Conservation (phyloP, 768 basidiomycete species). For the Termitomyces sp. region DNA sequence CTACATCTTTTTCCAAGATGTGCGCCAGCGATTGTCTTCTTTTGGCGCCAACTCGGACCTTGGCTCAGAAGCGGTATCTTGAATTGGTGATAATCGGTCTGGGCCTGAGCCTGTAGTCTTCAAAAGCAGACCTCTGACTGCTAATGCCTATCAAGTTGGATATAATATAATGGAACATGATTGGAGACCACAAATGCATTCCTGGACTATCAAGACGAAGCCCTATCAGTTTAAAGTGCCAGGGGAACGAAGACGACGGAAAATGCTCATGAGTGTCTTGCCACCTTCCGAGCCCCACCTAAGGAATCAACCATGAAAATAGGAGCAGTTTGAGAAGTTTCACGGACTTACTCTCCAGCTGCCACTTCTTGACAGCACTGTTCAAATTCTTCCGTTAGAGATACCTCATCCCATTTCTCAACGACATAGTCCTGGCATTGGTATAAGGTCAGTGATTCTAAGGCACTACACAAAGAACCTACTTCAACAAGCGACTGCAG, state of each 20-base stretch:
- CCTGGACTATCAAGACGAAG: not conserved
- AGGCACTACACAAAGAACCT: conserved; percentile 19
- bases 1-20: too few relatives aligned
- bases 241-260: conserved; percentile 66
- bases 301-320: conserved; percentile 4
- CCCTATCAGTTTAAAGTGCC: conserved; percentile 23
- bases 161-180: not conserved
- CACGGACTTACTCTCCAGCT: conserved; percentile 61
- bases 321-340: not conserved
- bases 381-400: conserved; percentile 62
- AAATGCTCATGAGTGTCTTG: conserved; percentile 63
- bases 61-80: too few relatives aligned
- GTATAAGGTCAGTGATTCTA: conserved; percentile 13
- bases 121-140: not conserved
- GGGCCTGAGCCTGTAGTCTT: too few relatives aligned
- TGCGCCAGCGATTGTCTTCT: too few relatives aligned
- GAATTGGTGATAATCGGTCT: too few relatives aligned
- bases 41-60: too few relatives aligned
- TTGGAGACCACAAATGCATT: not conserved
- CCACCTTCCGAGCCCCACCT: conserved; percentile 76
- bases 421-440: conserved; percentile 65
- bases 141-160: not conserved
- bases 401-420: conserved; percentile 74
- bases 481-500: conserved; percentile 62
- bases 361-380: conserved; percentile 70